phyloP scores from a whole-genome alignment of 345 rosid species.

The Corchorus olitorius region DNA sequence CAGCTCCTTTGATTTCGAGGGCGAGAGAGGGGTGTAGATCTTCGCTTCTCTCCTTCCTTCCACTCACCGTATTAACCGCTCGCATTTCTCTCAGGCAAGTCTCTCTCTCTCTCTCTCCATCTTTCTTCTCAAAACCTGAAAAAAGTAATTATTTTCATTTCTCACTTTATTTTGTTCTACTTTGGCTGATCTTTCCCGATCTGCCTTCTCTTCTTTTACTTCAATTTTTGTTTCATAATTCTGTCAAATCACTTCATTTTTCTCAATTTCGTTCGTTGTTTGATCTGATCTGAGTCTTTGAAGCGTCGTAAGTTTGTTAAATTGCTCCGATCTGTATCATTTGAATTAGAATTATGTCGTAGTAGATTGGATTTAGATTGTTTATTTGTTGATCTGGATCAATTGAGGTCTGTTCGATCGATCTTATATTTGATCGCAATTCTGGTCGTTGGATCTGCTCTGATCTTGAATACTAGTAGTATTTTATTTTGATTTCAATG shows the following conservation, averaged over 20 bases:
- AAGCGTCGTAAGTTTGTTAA: slow-evolving; percentile 8
- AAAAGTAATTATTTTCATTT: not conserved
- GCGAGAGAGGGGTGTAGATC: slow-evolving; percentile 20
- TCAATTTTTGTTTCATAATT: not conserved
- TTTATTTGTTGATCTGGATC: not conserved
- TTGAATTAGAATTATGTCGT: not conserved
- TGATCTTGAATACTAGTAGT: slow-evolving; percentile 1
- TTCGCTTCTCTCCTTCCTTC: slow-evolving; percentile 20
- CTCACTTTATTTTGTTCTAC: not conserved
- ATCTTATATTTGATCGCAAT: not conserved
- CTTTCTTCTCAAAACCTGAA: not conserved
- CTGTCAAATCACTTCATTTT: not conserved
- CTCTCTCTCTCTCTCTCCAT: slow-evolving; percentile 4
- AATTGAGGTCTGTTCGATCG: not conserved
- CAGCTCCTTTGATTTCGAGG: slow-evolving; percentile 23
- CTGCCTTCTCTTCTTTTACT: not conserved
- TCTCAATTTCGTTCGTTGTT: not conserved
- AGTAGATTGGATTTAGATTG: not conserved
- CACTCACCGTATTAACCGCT: not conserved
- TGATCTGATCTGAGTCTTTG: slow-evolving; percentile 7
- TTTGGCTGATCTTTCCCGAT: not conserved
- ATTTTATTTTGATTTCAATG: not conserved
- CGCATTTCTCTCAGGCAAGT: slow-evolving; percentile 16
- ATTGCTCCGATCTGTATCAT: slow-evolving; percentile 2
- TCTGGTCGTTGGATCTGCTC: not conserved